Evolutionary conservation across 2,329 filamentous ascomycete species (phyloP).

Genomic region (Lachnellula arida): DNA sequence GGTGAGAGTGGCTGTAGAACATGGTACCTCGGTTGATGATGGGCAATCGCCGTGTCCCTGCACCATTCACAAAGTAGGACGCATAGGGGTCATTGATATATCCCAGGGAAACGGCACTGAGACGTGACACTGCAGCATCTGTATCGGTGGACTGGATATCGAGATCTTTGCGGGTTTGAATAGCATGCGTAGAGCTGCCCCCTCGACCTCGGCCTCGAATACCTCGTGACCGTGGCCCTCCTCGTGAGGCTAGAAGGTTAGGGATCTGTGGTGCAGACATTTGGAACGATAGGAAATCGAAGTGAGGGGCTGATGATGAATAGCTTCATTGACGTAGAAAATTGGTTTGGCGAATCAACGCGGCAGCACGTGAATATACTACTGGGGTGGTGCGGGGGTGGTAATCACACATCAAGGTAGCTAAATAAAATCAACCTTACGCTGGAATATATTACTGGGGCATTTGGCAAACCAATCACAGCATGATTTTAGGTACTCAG

Average conservation of each 20-base stretch:
- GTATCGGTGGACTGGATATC: constrained; percentile 85
- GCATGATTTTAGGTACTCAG: background rate
- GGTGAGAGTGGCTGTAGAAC: background rate
- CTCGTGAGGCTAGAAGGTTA: constrained; percentile 61
- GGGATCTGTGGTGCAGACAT: constrained; percentile 76
- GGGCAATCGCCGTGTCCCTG: constrained; percentile 63
- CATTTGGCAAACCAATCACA: background rate
- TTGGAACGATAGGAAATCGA: background rate
- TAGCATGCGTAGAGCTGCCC: constrained; percentile 14
- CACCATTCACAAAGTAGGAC: constrained; percentile 57
- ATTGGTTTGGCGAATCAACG: background rate
- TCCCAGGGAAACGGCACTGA: constrained; percentile 81
- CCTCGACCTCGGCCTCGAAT: constrained; percentile 18
- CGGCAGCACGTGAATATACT: background rate
- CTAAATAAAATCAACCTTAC: too few species aligned
- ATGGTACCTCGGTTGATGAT: constrained; percentile 84
- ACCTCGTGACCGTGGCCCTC: constrained; percentile 37
- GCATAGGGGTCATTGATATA: constrained; percentile 84
- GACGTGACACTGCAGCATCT: constrained; percentile 81
- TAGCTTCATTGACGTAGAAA: background rate
- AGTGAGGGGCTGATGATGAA: background rate
- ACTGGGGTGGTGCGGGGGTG: too few species aligned
- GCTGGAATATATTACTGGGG: background rate
- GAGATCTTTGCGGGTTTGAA: constrained; percentile 54
- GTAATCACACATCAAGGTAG: too few species aligned